phyloP scores from a whole-genome alignment of 495 filamentous ascomycete genomes.

The Xylaria telfairii region DNA sequence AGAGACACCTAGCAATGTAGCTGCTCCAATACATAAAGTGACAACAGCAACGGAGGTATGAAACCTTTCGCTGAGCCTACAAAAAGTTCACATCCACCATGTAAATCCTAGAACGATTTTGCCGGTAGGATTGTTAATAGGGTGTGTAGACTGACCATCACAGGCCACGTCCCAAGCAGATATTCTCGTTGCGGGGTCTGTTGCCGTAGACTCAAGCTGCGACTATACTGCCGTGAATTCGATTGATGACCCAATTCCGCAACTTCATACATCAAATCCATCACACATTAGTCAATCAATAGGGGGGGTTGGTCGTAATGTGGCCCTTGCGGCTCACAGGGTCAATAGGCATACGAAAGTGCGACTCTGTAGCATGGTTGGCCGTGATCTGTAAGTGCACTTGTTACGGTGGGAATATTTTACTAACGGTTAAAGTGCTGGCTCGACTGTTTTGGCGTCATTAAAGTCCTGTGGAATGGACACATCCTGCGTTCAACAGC shows the following conservation, averaged over 20 bases:
- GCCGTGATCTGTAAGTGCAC: constrained; percentile 65
- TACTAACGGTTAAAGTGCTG: constrained; percentile 52
- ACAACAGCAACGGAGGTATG: constrained; percentile 33
- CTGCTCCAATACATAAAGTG: constrained; percentile 24
- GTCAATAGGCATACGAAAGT: constrained; percentile 51
- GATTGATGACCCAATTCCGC: constrained; percentile 49
- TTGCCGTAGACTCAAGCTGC: constrained; percentile 88
- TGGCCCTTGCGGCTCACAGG: constrained; percentile 76
- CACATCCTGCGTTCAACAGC: constrained; percentile 63
- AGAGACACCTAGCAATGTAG: constrained; percentile 20
- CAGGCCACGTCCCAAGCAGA: constrained; percentile 50
- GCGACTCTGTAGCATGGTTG: constrained; percentile 77
- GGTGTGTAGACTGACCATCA: constrained; percentile 29
- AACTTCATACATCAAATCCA: constrained; percentile 84
- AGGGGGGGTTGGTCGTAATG: constrained; percentile 95
- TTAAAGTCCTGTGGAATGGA: constrained; percentile 68
- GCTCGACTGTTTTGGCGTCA: constrained; percentile 68
- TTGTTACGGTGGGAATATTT: not conserved
- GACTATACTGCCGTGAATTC: constrained; percentile 64
- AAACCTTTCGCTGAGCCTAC: constrained; percentile 23
- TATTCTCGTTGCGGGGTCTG: constrained; percentile 85
- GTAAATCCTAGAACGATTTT: not conserved
- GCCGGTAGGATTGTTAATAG: not conserved
- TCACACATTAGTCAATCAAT: constrained; percentile 78
- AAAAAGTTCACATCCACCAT: not conserved